A percentile compares a stretch with the other conserved stretches of the same genome.
phyloP scores from a whole-genome alignment of 1,139 yeast genomes.

The Candida pseudoviswanathii region DNA sequence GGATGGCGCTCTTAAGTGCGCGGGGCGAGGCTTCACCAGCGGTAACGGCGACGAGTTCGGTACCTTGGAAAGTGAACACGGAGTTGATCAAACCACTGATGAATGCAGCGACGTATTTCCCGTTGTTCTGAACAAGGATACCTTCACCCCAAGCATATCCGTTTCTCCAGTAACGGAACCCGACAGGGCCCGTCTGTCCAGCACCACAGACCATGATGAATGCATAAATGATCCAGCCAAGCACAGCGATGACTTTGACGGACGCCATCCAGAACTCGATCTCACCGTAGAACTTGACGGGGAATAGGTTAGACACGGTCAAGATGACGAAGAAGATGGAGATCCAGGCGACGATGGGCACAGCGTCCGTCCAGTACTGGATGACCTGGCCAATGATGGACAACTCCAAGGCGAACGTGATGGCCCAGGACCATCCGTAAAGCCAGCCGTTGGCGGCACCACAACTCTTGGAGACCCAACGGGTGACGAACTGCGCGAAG shows the following conservation, averaged over 20 bases:
- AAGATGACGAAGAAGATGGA: slow-evolving; percentile 56
- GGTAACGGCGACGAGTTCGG: slow-evolving; percentile 82
- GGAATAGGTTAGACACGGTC: slow-evolving; percentile 38
- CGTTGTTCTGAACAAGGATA: slow-evolving; percentile 40
- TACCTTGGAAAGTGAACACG: slow-evolving; percentile 80
- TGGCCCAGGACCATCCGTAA: slow-evolving; percentile 88
- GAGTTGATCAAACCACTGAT: slow-evolving; percentile 62
- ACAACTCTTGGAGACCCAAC: slow-evolving; percentile 69
- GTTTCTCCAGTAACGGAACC: slow-evolving; percentile 88
- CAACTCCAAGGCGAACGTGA: slow-evolving; percentile 79
- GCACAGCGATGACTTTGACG: slow-evolving; percentile 67
- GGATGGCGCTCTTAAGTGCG: slow-evolving; percentile 68
- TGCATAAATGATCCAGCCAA: slow-evolving; percentile 71
- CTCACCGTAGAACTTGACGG: slow-evolving; percentile 49
- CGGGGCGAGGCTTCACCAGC: slow-evolving; percentile 90
- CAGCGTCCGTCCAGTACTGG: slow-evolving; percentile 71
- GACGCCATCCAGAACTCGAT: slow-evolving; percentile 56
- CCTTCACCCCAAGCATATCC: slow-evolving; percentile 90
- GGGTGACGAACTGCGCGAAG: slow-evolving; percentile 54
- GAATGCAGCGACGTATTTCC: slow-evolving; percentile 47
- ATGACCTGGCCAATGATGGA: slow-evolving; percentile 82
- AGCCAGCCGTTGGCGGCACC: slow-evolving; percentile 84
- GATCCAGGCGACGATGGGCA: slow-evolving; percentile 80
- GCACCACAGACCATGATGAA: slow-evolving; percentile 76
- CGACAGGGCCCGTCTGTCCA: slow-evolving; percentile 70